phyloP scores from a whole-genome alignment of 129 eudicot genomes.

The Flaveria ramosissima region DNA sequence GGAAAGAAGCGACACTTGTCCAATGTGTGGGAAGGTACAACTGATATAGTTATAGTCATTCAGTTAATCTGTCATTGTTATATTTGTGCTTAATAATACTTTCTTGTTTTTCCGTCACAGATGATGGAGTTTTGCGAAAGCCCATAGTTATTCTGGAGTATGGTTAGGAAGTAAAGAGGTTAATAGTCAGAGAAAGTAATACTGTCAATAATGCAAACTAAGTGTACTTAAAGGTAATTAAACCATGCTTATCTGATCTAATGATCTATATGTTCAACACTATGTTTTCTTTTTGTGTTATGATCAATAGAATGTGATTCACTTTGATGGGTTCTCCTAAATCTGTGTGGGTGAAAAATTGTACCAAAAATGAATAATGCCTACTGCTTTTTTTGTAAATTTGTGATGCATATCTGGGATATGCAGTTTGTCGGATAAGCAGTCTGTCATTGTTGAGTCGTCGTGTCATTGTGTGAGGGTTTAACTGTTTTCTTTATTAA shows the following conservation, averaged over 20 bases:
- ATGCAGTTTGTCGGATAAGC: no score
- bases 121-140: conserved; percentile 44
- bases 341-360: neutral
- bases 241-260: conserved; percentile 26
- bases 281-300: conserved; percentile 15
- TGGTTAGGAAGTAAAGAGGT: conserved; percentile 22
- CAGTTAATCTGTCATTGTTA: neutral
- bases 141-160: conserved; percentile 32
- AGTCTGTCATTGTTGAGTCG: no score
- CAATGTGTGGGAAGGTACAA: conserved; percentile 62
- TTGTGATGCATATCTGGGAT: neutral
- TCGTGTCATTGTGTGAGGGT: no score
- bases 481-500: no score
- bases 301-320: conserved; percentile 13
- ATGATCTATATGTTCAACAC: conserved; percentile 13
- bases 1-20: conserved; percentile 73
- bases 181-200: neutral
- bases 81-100: neutral
- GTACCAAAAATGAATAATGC: neutral
- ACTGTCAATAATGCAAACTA: conserved; percentile 29
- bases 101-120: conserved; percentile 11
- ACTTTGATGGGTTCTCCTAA: neutral
- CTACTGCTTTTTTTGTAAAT: neutral
- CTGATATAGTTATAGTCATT: neutral
- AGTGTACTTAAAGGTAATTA: conserved; percentile 26